Evolutionary conservation across 306 rosid species (phyloP).

Genomic region (Myrica gale): DNA sequence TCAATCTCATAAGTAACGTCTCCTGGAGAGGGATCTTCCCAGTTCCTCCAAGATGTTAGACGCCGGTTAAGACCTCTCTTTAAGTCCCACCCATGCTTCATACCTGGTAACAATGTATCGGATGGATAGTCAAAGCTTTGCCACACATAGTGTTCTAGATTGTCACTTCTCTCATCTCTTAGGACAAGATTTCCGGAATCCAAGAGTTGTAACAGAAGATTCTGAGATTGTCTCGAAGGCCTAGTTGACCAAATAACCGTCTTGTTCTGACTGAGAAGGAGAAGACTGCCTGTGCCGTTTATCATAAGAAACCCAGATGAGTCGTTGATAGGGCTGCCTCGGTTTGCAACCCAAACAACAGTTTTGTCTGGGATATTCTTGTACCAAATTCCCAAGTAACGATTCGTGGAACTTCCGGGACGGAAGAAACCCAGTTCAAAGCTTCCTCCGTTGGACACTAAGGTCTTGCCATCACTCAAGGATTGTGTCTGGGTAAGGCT

Average conservation of each 20-base stretch:
- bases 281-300: slow-evolving; percentile 25
- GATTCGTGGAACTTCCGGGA: too few species aligned
- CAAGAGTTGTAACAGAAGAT: slow-evolving; percentile 34
- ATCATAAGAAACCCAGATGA: slow-evolving; percentile 33
- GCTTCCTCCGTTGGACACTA: too few species aligned
- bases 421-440: too few species aligned
- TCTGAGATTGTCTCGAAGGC: slow-evolving; percentile 7
- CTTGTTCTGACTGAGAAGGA: slow-evolving; percentile 28
- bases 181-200: slow-evolving; percentile 50
- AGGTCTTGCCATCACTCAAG: too few species aligned
- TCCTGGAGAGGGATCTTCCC: slow-evolving; percentile 47
- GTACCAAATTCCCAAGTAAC: too few species aligned
- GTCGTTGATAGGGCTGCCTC: slow-evolving; percentile 32
- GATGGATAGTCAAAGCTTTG: slow-evolving; percentile 45
- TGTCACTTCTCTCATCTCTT: slow-evolving; percentile 27
- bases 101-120: slow-evolving; percentile 40
- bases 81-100: slow-evolving; percentile 49
- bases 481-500: too few species aligned
- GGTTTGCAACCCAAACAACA: slow-evolving; percentile 50
- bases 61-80: slow-evolving; percentile 32
- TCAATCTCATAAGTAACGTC: slow-evolving; percentile 39
- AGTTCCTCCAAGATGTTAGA: slow-evolving; percentile 42
- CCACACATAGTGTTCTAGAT: slow-evolving; percentile 41
- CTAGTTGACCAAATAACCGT: slow-evolving; percentile 38
- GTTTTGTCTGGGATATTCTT: neutral